Conservation (phyloP, 1,284 basidiomycete species). For the Tilletia caries region DNA sequence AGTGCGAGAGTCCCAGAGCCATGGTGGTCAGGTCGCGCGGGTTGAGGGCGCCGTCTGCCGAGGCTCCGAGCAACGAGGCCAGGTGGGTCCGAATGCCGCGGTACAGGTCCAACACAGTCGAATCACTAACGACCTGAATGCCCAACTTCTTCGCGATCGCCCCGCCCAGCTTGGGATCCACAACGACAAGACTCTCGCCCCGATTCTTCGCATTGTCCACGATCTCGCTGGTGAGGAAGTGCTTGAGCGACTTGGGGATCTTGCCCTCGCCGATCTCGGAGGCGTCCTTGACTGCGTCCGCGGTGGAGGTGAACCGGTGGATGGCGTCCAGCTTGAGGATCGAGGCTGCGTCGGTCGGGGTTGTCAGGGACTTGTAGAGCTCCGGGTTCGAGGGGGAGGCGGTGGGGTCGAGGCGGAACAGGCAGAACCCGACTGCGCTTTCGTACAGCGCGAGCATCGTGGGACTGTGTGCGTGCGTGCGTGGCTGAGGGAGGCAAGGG, state of each 20-base stretch:
- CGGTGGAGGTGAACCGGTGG: slow-evolving; percentile 93
- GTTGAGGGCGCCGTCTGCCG: slow-evolving; percentile 48
- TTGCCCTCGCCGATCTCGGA: slow-evolving; percentile 88
- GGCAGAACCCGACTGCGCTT: slow-evolving; percentile 12
- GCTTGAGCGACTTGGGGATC: slow-evolving; percentile 84
- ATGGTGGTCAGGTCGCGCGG: slow-evolving; percentile 94
- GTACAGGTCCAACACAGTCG: slow-evolving; percentile 76
- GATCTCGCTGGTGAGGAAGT: slow-evolving; percentile 85
- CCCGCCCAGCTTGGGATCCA: slow-evolving; percentile 84
- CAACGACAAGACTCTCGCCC: slow-evolving; percentile 74
- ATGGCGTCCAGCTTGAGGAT: slow-evolving; percentile 79
- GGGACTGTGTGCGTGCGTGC: neutral
- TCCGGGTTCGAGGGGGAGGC: slow-evolving; percentile 56
- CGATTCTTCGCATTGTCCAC: slow-evolving; percentile 68
- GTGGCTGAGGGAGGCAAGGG: neutral
- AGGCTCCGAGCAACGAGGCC: slow-evolving; percentile 65
- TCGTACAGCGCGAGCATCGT: slow-evolving; percentile 12
- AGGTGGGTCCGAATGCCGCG: slow-evolving; percentile 91
- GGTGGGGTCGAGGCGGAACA: slow-evolving; percentile 15
- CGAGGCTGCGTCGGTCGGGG: slow-evolving; percentile 83
- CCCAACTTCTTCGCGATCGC: slow-evolving; percentile 90
- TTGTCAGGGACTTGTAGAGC: slow-evolving; percentile 87
- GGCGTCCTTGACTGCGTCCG: slow-evolving; percentile 96
- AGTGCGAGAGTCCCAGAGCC: slow-evolving; percentile 96
- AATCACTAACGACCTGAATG: slow-evolving; percentile 75